Percentiles rank a stretch among this genome's conserved stretches.
Evolutionary conservation across 148 eudicot species (phyloP).

Genomic region (Chenopodium berlandieri): DNA sequence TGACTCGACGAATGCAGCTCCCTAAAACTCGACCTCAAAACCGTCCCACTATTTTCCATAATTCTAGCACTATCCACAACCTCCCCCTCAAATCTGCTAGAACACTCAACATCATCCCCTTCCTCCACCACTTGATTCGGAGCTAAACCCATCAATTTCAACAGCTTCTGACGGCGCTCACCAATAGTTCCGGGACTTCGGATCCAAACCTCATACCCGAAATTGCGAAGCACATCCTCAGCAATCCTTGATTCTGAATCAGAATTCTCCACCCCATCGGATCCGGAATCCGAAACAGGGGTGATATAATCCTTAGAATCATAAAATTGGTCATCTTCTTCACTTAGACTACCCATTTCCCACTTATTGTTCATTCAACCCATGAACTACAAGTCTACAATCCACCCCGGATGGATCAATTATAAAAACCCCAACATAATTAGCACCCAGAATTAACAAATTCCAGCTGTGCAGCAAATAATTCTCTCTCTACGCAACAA

Average conservation of each 20-base stretch:
- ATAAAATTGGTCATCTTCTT: conserved; percentile 57
- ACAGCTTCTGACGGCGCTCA: conserved; percentile 58
- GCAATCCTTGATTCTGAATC: conserved; percentile 38
- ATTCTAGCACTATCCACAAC: conserved; percentile 32
- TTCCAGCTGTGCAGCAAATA: neutral
- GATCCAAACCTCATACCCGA: conserved; percentile 70
- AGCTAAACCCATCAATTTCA: conserved; percentile 55
- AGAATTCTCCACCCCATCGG: conserved; percentile 40
- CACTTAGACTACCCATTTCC: conserved; percentile 33
- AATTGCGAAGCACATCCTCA: conserved; percentile 22
- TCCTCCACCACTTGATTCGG: conserved; percentile 21
- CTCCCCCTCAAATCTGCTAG: conserved; percentile 16
- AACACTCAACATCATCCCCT: conserved; percentile 23
- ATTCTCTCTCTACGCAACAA: neutral
- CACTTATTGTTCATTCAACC: conserved; percentile 27
- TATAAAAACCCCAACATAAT: conserved; percentile 14
- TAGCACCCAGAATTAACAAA: neutral
- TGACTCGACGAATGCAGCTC: conserved; percentile 41
- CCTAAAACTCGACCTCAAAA: conserved; percentile 36
- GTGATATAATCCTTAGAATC: conserved; percentile 61
- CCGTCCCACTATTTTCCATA: conserved; percentile 46
- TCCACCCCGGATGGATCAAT: conserved; percentile 17
- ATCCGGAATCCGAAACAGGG: conserved; percentile 59
- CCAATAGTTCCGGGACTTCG: conserved; percentile 50
- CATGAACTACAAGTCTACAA: conserved; percentile 25